Conservation (phyloP, 1,139 yeast species). For the Candida buenavistaensis region DNA sequence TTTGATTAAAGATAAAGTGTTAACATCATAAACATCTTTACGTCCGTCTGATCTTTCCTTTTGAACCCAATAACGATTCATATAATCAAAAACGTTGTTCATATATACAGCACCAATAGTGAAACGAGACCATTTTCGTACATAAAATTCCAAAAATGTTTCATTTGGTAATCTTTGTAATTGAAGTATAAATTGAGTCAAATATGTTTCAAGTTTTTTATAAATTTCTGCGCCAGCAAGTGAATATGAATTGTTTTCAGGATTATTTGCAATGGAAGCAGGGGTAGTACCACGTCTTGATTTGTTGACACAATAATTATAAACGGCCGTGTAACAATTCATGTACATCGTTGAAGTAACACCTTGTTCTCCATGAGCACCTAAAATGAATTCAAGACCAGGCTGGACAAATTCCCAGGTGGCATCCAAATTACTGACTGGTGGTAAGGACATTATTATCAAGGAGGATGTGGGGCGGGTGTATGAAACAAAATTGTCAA, state of each 20-base stretch:
- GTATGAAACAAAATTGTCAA: background rate
- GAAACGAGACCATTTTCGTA: constrained; percentile 83
- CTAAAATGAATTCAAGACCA: constrained; percentile 67
- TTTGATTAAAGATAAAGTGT: constrained; percentile 79
- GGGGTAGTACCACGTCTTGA: constrained; percentile 42
- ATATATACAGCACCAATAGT: constrained; percentile 90
- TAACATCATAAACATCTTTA: constrained; percentile 85
- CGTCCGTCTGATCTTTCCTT: constrained; percentile 97
- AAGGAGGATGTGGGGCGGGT: background rate
- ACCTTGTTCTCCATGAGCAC: constrained; percentile 63
- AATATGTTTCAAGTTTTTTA: constrained; percentile 64
- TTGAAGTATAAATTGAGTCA: constrained; percentile 58
- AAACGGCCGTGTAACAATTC: constrained; percentile 79
- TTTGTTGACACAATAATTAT: constrained; percentile 89
- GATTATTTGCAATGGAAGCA: constrained; percentile 14
- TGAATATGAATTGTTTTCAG: constrained; percentile 38
- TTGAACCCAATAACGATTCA: constrained; percentile 97
- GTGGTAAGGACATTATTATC: constrained; percentile 21
- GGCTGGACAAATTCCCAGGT: constrained; percentile 81
- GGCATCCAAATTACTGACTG: constrained; percentile 56
- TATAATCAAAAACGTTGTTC: constrained; percentile 91
- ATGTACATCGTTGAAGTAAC: constrained; percentile 73
- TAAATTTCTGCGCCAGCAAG: constrained; percentile 90
- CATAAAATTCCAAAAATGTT: constrained; percentile 80
- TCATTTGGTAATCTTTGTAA: constrained; percentile 57